Evolutionary conservation across 225 moss, liverwort and hornwort genomes (phyloP).

Genomic region (Straminergon stramineum): DNA sequence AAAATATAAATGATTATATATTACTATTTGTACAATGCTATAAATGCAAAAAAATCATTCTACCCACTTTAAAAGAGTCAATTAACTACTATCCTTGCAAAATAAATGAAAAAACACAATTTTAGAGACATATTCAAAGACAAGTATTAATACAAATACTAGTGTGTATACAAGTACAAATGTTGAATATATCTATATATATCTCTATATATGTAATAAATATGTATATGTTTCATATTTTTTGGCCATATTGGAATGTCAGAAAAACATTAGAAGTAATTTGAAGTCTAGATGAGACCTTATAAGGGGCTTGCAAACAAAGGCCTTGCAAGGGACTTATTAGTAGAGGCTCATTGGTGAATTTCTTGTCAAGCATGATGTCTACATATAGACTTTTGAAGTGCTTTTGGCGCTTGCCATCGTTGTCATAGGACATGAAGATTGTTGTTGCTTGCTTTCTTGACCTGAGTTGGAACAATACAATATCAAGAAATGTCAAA

Average conservation of each 20-base stretch:
- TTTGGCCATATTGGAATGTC: background rate
- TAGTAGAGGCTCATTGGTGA: too few relatives aligned
- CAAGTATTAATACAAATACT: background rate
- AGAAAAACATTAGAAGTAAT: background rate
- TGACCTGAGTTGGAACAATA: too few relatives aligned
- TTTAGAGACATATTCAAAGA: background rate
- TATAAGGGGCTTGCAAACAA: background rate
- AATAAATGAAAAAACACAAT: background rate
- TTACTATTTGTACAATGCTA: background rate
- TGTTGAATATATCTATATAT: background rate
- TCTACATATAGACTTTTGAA: too few relatives aligned
- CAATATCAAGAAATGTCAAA: too few relatives aligned
- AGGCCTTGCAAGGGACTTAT: too few relatives aligned
- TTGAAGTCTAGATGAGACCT: background rate
- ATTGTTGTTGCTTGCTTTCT: too few relatives aligned
- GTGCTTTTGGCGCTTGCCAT: too few relatives aligned
- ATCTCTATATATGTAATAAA: background rate
- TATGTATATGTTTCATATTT: background rate
- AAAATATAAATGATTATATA: background rate
- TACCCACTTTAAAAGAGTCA: background rate
- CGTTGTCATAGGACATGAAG: too few relatives aligned
- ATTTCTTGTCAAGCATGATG: too few relatives aligned
- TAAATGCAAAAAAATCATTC: background rate
- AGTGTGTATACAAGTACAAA: accelerated
- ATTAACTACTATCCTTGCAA: background rate